Conservation (phyloP, 371 early-diverging fungal species). For the Mortierella sp. region DNA sequence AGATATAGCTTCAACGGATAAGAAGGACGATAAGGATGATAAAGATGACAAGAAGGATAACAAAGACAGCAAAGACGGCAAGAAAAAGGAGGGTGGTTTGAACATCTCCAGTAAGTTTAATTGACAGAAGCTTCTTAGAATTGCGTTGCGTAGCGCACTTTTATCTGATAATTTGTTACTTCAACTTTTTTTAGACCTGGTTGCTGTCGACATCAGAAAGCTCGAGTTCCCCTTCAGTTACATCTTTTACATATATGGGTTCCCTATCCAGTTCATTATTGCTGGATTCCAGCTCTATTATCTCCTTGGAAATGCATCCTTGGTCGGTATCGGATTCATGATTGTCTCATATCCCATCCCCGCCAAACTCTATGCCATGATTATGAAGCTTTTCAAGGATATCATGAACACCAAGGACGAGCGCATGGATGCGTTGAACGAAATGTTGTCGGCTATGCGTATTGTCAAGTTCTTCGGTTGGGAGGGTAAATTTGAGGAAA, state of each 20-base stretch:
- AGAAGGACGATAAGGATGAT: slow-evolving; percentile 11
- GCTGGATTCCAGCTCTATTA: slow-evolving; percentile 72
- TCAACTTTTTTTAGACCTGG: slow-evolving; percentile 44
- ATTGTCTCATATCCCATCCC: slow-evolving; percentile 70
- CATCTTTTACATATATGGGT: slow-evolving; percentile 66
- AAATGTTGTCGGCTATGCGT: slow-evolving; percentile 73
- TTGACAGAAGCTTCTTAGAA: neutral
- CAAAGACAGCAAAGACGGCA: slow-evolving; percentile 3
- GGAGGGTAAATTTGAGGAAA: slow-evolving; percentile 76
- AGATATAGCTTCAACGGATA: slow-evolving; percentile 56
- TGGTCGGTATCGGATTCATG: slow-evolving; percentile 74
- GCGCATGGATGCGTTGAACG: slow-evolving; percentile 73
- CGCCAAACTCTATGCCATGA: slow-evolving; percentile 62
- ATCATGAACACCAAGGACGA: slow-evolving; percentile 74
- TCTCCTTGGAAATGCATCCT: slow-evolving; percentile 72
- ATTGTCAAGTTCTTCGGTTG: slow-evolving; percentile 88
- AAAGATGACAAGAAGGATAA: slow-evolving; percentile 19
- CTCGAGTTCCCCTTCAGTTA: slow-evolving; percentile 64
- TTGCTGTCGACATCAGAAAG: slow-evolving; percentile 72
- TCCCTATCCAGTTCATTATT: slow-evolving; percentile 68
- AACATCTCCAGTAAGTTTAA: slow-evolving; percentile 45
- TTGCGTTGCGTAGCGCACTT: neutral
- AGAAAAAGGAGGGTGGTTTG: slow-evolving; percentile 35
- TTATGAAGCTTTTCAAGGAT: slow-evolving; percentile 62
- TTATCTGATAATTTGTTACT: neutral